Evolutionary conservation across 108 stramenopile species (phyloP), one percentile per base, ranked within the genome.

Genomic region (Nitzschia sp.): DNA sequence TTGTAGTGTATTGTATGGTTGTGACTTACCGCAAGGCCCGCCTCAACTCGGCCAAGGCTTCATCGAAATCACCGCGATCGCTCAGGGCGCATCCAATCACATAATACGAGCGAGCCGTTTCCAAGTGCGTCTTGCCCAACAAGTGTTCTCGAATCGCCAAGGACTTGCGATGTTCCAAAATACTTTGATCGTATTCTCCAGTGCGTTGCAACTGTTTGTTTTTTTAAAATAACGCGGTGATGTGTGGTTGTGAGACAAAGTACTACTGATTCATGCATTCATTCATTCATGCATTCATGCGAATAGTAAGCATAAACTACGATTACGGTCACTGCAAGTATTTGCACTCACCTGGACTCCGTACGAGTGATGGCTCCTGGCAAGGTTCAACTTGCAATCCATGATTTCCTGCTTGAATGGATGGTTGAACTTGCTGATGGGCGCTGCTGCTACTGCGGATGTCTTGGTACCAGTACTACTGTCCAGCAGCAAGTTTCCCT

Each of bases 41-140:
- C 13, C 76, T 56, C 19, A 77, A 57, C 9, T 71, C 70, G 13
- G 45, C 54, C 2, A 77, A 33, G 31, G 76, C 63, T 48, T 77
- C 76, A 58, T 77, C 76, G 44, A 71, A 77, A 53, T 71, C 76
- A 28, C 76, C 76, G n/a, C 70, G 69, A 45, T 77, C 76, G 15
- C 45, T 57, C 0, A 77, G 52, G 15, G 75, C 75, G 58, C 75
- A 76, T 3, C 78, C 78, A 36, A 79, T 73, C 17, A 68, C 63
- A 33, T 73, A 73, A 47, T 79, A 69, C 25, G 71, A 66, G 1
- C 71, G 67, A 1, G 72, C 78, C 4, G 78, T 73, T 45, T 73
- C 72, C 22, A 73, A 30, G 33, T 79, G 72, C 38, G 58, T 34
- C 41, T 53, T 41, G 30, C 78, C 78, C 35, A 79, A 53, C 23